These are phyloP conservation scores for Gracilariopsis chorda DNA, from an alignment of 23 red algal genomes.

Conservation along the genomic window DNA sequence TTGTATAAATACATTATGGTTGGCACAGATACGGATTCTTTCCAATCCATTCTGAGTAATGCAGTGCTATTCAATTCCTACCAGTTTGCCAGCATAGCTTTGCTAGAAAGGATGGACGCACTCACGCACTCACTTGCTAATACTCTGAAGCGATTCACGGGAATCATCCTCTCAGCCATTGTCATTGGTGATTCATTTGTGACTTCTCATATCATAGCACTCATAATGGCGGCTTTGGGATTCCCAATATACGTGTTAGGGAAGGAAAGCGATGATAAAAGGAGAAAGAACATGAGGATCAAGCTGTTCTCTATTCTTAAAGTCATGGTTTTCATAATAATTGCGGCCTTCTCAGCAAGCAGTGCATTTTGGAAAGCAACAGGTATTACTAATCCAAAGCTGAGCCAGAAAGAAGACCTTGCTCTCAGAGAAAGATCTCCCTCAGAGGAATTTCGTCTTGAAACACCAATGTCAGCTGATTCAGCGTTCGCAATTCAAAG, in stretches of 20 bases:
- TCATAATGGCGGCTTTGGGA: background rate
- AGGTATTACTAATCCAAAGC: too few species aligned
- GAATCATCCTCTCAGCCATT: background rate
- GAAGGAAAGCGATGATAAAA: background rate
- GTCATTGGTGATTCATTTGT: background rate
- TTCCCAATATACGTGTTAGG: conserved; percentile 19
- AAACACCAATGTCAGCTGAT: background rate
- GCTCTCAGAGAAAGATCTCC: background rate
- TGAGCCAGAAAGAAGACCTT: background rate
- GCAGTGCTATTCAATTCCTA: conserved; percentile 20
- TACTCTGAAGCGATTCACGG: conserved; percentile 32
- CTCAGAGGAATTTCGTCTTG: background rate
- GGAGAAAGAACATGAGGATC: too few species aligned
- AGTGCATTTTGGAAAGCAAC: too few species aligned
- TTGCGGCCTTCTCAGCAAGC: too few species aligned
- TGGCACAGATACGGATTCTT: background rate
- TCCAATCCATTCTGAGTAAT: background rate
- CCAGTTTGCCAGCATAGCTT: conserved; percentile 22
- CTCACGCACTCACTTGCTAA: conserved; percentile 32
- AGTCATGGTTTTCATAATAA: too few species aligned
- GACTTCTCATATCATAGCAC: background rate
- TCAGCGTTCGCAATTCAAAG: too few species aligned
- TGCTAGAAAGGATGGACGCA: background rate
- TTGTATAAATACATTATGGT: background rate
- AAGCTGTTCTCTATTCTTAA: too few species aligned